phyloP scores from a whole-genome alignment of 441 rosid species.

The Pelargonium citronellum region DNA sequence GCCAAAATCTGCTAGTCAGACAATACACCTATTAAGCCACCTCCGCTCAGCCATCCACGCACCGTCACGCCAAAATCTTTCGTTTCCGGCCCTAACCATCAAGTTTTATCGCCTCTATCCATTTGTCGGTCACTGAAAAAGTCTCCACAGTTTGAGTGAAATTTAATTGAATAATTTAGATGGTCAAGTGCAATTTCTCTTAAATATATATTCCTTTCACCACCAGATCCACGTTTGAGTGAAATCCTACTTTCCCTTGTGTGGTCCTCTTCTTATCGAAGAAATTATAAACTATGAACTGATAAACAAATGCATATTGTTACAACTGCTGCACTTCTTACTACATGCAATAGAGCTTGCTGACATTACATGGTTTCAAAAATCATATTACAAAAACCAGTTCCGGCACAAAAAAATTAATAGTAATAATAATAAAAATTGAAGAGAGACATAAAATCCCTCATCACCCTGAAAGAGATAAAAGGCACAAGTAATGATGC shows the following conservation, averaged over 20 bases:
- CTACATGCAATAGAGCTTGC: no score
- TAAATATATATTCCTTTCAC: background rate
- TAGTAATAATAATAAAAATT: slow-evolving; percentile 10
- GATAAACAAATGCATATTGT: background rate
- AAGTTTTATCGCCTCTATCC: no score
- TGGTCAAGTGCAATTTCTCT: no score
- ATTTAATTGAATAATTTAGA: no score
- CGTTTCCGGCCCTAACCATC: no score
- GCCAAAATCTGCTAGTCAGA: no score
- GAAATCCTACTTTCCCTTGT: background rate
- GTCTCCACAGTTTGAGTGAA: no score
- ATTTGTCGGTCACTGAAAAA: no score
- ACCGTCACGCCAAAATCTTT: no score
- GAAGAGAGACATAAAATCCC: slow-evolving; percentile 22
- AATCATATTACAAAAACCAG: background rate
- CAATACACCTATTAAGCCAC: no score
- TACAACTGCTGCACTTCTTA: background rate
- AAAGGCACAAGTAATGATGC: background rate
- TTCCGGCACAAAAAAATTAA: no score
- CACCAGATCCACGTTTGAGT: background rate
- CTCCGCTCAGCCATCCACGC: no score
- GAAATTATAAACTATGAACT: background rate
- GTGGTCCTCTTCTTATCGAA: background rate
- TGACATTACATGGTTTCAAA: background rate
- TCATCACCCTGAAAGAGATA: slow-evolving; percentile 40